These are phyloP conservation scores for Simplicillium sp. DNA, from an alignment of 2,329 filamentous ascomycete species.

Conservation along the genomic window DNA sequence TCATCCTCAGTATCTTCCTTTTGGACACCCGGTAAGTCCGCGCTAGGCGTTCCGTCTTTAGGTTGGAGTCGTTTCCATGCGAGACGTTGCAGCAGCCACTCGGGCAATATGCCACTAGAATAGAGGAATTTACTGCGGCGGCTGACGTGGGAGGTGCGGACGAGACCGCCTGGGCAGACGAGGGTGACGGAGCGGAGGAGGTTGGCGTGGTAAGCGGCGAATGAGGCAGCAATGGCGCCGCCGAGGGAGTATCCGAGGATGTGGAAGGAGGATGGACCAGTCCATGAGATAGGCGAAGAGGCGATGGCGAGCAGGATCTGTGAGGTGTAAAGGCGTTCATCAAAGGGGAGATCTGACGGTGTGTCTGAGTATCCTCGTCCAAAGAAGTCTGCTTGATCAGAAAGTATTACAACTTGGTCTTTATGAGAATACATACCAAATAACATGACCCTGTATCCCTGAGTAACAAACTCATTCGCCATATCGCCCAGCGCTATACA, in stretches of 20 bases:
- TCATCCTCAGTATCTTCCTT: constrained; percentile 30
- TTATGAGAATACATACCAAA: constrained; percentile 40
- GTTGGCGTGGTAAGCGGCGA: constrained; percentile 58
- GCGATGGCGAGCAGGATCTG: constrained; percentile 58
- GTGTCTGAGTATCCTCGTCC: constrained; percentile 71
- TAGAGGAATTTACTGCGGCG: constrained; percentile 56
- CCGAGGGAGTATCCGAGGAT: constrained; percentile 75
- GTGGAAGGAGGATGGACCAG: constrained; percentile 47
- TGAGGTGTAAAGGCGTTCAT: constrained; percentile 53
- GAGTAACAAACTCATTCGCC: constrained; percentile 52
- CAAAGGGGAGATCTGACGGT: constrained; percentile 49
- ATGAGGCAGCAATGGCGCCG: constrained; percentile 62
- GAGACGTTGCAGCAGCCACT: constrained; percentile 43
- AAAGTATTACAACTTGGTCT: background rate
- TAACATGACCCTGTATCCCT: constrained; percentile 68
- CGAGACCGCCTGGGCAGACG: constrained; percentile 58
- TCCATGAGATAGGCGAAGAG: constrained; percentile 52
- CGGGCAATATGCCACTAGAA: constrained; percentile 48
- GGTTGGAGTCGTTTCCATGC: constrained; percentile 40
- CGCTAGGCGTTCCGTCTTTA: constrained; percentile 21
- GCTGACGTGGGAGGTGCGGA: constrained; percentile 53
- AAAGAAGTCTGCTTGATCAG: constrained; percentile 48
- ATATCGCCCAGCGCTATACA: constrained; percentile 59
- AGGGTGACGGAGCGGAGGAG: constrained; percentile 55
- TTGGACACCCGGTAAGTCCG: constrained; percentile 25